Evolutionary conservation across 352 stramenopile genomes (phyloP).

Genomic region (Phytopythium kandeliae): DNA sequence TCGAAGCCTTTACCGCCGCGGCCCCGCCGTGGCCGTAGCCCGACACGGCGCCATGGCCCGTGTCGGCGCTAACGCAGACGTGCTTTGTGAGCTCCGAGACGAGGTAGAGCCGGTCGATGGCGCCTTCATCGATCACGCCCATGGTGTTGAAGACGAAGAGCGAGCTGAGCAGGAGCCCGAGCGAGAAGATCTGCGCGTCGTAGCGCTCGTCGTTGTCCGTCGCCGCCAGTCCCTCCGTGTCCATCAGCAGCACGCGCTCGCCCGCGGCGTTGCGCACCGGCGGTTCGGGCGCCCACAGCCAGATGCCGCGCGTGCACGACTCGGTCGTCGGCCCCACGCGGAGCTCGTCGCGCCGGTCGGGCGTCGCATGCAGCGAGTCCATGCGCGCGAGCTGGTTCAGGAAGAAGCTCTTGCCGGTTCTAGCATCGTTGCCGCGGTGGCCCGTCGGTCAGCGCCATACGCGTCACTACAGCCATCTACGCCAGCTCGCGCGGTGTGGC

Average conservation of each 20-base stretch:
- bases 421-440: constrained; percentile 6
- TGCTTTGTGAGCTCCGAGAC: constrained; percentile 84
- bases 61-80: constrained; percentile 58
- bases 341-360: constrained; percentile 26
- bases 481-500: too few relatives aligned
- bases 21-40: neutral
- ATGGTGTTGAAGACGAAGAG: constrained; percentile 88
- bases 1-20: neutral
- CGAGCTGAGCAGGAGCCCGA: constrained; percentile 73
- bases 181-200: constrained; percentile 85
- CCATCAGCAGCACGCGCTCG: constrained; percentile 73
- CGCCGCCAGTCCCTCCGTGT: constrained; percentile 81
- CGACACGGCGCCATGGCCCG: constrained; percentile 1
- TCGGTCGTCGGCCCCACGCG: constrained; percentile 77
- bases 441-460: neutral
- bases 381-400: constrained; percentile 65
- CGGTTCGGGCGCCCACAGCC: constrained; percentile 68
- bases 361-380: neutral
- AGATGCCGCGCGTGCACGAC: constrained; percentile 82
- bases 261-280: constrained; percentile 48
- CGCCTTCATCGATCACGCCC: constrained; percentile 84
- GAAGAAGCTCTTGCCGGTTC: constrained; percentile 87
- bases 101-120: constrained; percentile 80
- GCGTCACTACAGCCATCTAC: neutral
- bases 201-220: constrained; percentile 87